Evolutionary conservation across 495 filamentous ascomycete species (phyloP), one percentile per base, ranked within the genome.

Genomic region (Entonaema liquescens): DNA sequence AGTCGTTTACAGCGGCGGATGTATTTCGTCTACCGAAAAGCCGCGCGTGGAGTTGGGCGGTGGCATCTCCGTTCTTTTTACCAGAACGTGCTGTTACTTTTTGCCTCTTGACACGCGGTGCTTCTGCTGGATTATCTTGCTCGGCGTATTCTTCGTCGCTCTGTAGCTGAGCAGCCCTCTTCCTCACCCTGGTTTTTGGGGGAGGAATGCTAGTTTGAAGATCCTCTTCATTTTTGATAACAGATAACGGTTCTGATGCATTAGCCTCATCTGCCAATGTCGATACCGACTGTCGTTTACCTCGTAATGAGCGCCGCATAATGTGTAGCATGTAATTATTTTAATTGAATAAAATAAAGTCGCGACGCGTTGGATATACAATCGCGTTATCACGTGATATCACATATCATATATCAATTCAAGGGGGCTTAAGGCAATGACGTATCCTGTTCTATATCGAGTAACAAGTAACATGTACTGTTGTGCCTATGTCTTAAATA

Each of bases 251-350:
- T 12, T 68, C n/a, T 13, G 28, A 31, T 44, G 4, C n/a, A 44
- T 29, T 28, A 11, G 26, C 3, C 12, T 25, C 54, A 15, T 50
- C 49, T n/a, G 9, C 23, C 11, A 11, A 9, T 36, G 47, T 19
- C 8, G 65, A 57, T 2, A 4, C 65, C 1, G 65, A 54, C 11
- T 65, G 54, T 33, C 17, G 47, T 0, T 25, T 53, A 2, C 57
- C 53, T 57, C 70, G 70, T 8, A 61, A 40, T 57, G 70, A 66
- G 40, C 70, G 70, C 38, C 61, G 65, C 70, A 73, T 73, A 2
- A 1, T 68, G 38, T 52, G 12, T 9, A 31, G 36, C 35, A 13
- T 44, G 44, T 55, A 44, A 28, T 55, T 55, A 53, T 59, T 47
- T 49, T 23, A 4, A n/a, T 29, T 21, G 3, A 56, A 56, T 31